Conservation (phyloP, 177 flowering plant genomes). For the Vitis hybrid region DNA sequence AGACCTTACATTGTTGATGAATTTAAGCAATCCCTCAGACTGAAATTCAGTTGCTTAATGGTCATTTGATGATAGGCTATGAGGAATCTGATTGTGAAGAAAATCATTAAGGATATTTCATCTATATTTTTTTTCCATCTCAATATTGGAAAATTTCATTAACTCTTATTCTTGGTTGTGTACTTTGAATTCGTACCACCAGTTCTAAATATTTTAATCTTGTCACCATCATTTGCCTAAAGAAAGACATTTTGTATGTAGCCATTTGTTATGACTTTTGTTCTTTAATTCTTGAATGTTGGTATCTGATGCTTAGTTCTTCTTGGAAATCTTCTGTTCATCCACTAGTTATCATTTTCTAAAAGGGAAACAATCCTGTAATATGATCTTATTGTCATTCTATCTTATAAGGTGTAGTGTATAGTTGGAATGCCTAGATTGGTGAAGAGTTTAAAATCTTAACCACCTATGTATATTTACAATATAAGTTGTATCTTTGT, state of each 20-base stretch:
- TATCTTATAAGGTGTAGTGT: neutral
- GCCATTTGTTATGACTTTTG: too few relatives aligned
- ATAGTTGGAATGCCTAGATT: neutral
- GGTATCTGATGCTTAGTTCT: too few relatives aligned
- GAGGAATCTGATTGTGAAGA: conserved; percentile 6
- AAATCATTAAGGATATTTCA: conserved; percentile 11
- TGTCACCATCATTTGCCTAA: neutral
- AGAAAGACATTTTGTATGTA: neutral
- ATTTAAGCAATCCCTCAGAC: conserved; percentile 16
- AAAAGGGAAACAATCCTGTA: neutral
- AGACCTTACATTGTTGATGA: conserved; percentile 10
- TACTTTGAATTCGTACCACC: neutral
- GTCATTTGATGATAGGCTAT: conserved; percentile 16
- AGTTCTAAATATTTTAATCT: neutral
- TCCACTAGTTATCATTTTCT: neutral
- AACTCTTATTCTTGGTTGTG: neutral
- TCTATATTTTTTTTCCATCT: neutral
- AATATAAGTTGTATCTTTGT: neutral
- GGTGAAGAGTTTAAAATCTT: neutral
- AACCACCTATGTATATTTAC: conserved; percentile 2
- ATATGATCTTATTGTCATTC: neutral
- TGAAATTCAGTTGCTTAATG: conserved; percentile 16
- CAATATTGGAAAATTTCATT: neutral
- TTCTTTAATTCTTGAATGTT: too few relatives aligned
- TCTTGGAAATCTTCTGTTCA: neutral